Conservation (phyloP, 2,329 filamentous ascomycete species). For the Penicillium paneum region DNA sequence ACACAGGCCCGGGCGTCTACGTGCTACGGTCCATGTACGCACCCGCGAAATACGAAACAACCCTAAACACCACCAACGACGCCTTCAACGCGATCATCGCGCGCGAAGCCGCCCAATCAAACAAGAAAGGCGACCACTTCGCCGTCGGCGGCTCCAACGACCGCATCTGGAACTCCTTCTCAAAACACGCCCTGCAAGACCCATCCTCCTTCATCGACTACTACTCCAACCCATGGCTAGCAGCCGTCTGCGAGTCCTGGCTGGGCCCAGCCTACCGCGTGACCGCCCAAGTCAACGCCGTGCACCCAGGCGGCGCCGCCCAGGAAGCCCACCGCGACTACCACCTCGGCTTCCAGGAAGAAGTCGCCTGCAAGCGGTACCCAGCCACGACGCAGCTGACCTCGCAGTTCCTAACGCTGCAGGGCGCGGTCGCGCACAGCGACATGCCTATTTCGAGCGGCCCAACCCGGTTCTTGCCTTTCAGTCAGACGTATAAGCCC, state of each 20-base stretch:
- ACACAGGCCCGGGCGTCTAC: slow-evolving; percentile 58
- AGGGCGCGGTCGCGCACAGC: slow-evolving; percentile 61
- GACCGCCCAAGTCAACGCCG: slow-evolving; percentile 62
- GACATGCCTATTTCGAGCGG: slow-evolving; percentile 59
- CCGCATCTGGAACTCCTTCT: slow-evolving; percentile 65
- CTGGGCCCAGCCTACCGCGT: slow-evolving; percentile 60
- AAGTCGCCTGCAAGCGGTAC: slow-evolving; percentile 46
- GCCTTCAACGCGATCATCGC: slow-evolving; percentile 52
- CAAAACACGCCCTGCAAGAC: slow-evolving; percentile 56
- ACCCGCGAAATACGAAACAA: slow-evolving; percentile 29
- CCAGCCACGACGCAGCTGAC: slow-evolving; percentile 55
- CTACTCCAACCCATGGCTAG: slow-evolving; percentile 60
- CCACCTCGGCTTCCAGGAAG: slow-evolving; percentile 61
- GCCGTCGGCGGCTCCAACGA: slow-evolving; percentile 55
- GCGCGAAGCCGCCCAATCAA: slow-evolving; percentile 38
- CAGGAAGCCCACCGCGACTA: slow-evolving; percentile 62
- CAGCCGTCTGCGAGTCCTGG: slow-evolving; percentile 53
- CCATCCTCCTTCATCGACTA: slow-evolving; percentile 55
- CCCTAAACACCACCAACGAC: slow-evolving; percentile 49
- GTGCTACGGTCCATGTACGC: slow-evolving; percentile 54
- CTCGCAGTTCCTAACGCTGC: slow-evolving; percentile 58
- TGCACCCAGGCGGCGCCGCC: slow-evolving; percentile 56
- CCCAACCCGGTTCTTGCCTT: slow-evolving; percentile 60
- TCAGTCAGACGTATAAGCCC: slow-evolving; percentile 55
- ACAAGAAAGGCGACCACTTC: slow-evolving; percentile 58